Conservation (phyloP, 352 stramenopile genomes). For the Albugo candida region DNA sequence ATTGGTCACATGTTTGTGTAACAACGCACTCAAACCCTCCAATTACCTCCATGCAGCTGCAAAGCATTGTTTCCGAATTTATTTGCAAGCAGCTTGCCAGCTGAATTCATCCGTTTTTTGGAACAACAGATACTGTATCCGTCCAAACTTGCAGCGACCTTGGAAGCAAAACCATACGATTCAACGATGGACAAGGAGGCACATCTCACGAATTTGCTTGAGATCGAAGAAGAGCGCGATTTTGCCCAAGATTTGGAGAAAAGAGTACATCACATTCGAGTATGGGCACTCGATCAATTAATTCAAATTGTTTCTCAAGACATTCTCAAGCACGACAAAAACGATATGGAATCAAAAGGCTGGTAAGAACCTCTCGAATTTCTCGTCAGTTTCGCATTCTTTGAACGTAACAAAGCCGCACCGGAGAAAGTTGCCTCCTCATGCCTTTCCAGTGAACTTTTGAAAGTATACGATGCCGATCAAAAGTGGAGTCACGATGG, state of each 20-base stretch:
- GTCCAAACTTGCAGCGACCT: too few relatives aligned
- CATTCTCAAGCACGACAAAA: constrained; percentile 8
- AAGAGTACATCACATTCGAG: not conserved
- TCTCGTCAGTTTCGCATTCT: too few relatives aligned
- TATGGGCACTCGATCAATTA: not conserved
- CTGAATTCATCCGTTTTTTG: constrained; percentile 17
- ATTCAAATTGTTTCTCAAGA: too few relatives aligned
- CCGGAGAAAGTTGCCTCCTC: too few relatives aligned
- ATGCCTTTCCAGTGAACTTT: too few relatives aligned
- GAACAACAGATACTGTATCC: not conserved
- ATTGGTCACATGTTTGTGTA: constrained; percentile 69
- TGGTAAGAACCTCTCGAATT: too few relatives aligned
- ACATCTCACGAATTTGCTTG: too few relatives aligned
- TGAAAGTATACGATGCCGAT: too few relatives aligned
- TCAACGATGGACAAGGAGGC: too few relatives aligned
- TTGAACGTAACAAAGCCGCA: too few relatives aligned
- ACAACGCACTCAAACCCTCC: constrained; percentile 57
- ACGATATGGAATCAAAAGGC: not conserved
- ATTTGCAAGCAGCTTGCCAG: constrained; percentile 26
- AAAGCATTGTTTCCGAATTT: constrained; percentile 33
- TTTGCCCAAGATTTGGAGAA: not conserved
- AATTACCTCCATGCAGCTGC: constrained; percentile 71
- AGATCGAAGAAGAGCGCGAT: not conserved
- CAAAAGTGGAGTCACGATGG: too few relatives aligned
- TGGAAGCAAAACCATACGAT: too few relatives aligned